phyloP scores from a whole-genome alignment of 768 basidiomycete species.

The Xanthoconium stramineum region DNA sequence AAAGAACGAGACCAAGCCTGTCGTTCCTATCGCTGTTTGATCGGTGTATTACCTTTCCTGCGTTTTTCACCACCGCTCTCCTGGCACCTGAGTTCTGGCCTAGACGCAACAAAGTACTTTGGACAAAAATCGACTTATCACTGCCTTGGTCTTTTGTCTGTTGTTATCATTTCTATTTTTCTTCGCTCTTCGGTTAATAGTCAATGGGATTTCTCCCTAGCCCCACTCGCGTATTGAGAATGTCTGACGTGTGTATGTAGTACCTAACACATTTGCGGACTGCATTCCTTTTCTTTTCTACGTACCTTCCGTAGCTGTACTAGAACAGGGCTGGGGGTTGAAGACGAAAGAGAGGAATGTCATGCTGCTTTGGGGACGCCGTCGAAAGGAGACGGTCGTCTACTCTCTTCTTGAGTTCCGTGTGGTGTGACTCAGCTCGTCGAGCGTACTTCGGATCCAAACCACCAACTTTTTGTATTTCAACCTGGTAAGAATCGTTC shows the following conservation, averaged over 20 bases:
- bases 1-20: conserved; percentile 52
- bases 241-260: conserved; percentile 21
- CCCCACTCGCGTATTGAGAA: conserved; percentile 11
- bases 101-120: conserved; percentile 12
- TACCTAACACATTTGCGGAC: conserved; percentile 12
- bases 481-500: too few relatives aligned
- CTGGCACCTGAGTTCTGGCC: neutral
- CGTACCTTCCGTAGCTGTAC: conserved; percentile 13
- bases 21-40: conserved; percentile 39
- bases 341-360: conserved; percentile 12
- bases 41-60: neutral
- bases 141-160: conserved; percentile 16
- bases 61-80: neutral
- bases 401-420: too few relatives aligned
- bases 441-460: too few relatives aligned
- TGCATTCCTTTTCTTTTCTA: conserved; percentile 9
- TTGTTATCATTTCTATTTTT: conserved; percentile 19
- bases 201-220: conserved; percentile 6
- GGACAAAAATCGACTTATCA: conserved; percentile 16
- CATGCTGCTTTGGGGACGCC: conserved; percentile 1
- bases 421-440: too few relatives aligned
- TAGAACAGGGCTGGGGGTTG: conserved; percentile 9
- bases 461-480: too few relatives aligned
- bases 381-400: conserved; percentile 9
- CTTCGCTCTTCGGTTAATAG: conserved; percentile 4